A percentile compares a stretch with the other conserved stretches of the same genome.
Conservation (phyloP, 2,329 filamentous ascomycete genomes). For the Pseudopyricularia javanii region DNA sequence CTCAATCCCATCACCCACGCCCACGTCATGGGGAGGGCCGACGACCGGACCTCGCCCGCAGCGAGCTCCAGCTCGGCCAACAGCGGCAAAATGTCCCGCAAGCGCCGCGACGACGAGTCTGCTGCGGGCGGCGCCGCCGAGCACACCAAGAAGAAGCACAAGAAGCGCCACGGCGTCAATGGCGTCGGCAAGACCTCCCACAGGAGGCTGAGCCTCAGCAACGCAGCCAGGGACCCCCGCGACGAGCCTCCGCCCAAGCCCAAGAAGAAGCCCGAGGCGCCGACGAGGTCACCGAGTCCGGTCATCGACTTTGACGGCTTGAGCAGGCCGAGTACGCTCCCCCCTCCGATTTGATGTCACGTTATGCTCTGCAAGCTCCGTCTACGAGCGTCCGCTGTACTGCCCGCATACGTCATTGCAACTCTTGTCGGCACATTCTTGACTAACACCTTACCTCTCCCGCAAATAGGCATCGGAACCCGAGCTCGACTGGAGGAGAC, state of each 20-base stretch:
- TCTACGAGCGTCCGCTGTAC: background rate
- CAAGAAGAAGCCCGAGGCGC: background rate
- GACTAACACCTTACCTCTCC: background rate
- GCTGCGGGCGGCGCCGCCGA: slow-evolving; percentile 10
- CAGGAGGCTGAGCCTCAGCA: slow-evolving; percentile 33
- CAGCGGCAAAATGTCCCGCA: background rate
- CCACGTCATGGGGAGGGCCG: background rate
- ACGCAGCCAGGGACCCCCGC: slow-evolving; percentile 47
- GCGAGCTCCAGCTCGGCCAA: slow-evolving; percentile 2
- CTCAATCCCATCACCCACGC: no score
- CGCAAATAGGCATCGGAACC: slow-evolving; percentile 43
- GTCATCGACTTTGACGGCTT: slow-evolving; percentile 51
- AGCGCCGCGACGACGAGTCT: slow-evolving; percentile 5
- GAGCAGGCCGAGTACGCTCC: slow-evolving; percentile 39
- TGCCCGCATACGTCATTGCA: background rate
- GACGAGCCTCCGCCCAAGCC: slow-evolving; percentile 29
- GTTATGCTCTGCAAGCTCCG: background rate
- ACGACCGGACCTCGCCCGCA: slow-evolving; percentile 1
- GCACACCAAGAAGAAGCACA: slow-evolving; percentile 18
- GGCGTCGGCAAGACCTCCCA: background rate
- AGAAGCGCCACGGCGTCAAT: slow-evolving; percentile 10
- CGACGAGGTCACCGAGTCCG: slow-evolving; percentile 34
- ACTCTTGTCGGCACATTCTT: background rate
- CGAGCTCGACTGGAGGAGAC: slow-evolving; percentile 48
- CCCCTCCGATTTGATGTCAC: background rate